Evolutionary conservation across 2,329 filamentous ascomycete species (phyloP), one percentile per base, ranked within the genome.

Genomic region (Orbilia ellipsospora): DNA sequence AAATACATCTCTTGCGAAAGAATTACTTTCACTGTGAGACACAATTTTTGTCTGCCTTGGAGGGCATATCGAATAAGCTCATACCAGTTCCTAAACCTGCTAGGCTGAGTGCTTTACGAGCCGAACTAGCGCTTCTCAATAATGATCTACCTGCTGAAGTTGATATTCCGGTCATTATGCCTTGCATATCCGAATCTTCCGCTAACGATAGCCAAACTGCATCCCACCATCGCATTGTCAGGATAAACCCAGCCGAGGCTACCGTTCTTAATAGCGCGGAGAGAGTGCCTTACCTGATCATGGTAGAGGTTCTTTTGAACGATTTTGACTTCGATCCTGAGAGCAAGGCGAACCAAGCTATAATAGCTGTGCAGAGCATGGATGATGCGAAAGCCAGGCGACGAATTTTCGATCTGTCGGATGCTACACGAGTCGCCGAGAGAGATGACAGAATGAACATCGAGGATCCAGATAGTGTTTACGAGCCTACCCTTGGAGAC

Each of bases 261-360:
- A 94, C 92, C 0, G 92, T 94, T 65, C 83, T 95, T 61, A 95
- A 95, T 82, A 95, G 92, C 81, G 92, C 92, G 3, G 92, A 95
- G 81, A 91, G 93, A 81, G 92, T 95, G 52, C 92, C 92, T 0
- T 95, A 93, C 82, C 83, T 95, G 59, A 85, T 95, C 28, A 94
- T 95, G 91, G 88, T 94, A 1, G 92, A 95, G 80, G 89, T 95
- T 20, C 83, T 95, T 56, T 85, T 90, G 23, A 92, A 94, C 78
- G 92, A 95, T 80, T 94, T 95, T 80, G 90, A 90, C 40, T 95
- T 95, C 79, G 90, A 94, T 78, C 91, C 92, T 0, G 88, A 90
- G 36, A 90, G 89, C 0, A 84, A 87, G 28, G 90, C 92, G 77
- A 95, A 95, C 79, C 86, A 90, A 80, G 85, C 87, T 62, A 83